phyloP scores from a whole-genome alignment of 805 yeast species.

The Tetrapisispora nanseiensis region DNA sequence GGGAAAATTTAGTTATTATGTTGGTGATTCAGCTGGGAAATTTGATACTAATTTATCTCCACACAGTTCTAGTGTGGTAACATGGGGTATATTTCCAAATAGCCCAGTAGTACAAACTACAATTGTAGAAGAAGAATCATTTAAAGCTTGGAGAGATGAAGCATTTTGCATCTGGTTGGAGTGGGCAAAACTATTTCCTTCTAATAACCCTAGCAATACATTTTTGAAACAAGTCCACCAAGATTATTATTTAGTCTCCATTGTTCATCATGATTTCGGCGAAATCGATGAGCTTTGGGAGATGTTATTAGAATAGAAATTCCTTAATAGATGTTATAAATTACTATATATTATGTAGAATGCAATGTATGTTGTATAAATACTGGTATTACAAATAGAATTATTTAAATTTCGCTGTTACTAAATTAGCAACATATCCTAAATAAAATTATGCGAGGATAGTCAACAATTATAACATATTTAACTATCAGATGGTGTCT shows the following conservation, averaged over 20 bases:
- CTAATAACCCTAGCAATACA: conserved; percentile 41
- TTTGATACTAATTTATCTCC: conserved; percentile 53
- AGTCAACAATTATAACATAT: no score
- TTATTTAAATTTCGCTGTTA: no score
- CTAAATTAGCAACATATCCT: no score
- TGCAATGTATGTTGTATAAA: neutral
- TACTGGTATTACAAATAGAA: no score
- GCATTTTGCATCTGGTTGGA: conserved; percentile 85
- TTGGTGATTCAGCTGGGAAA: conserved; percentile 51
- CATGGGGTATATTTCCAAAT: conserved; percentile 97
- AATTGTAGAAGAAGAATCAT: conserved; percentile 83
- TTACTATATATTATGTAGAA: neutral
- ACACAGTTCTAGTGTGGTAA: conserved; percentile 62
- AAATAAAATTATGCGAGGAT: no score
- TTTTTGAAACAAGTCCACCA: conserved; percentile 54
- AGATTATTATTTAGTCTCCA: conserved; percentile 66
- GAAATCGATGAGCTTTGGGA: conserved; percentile 74
- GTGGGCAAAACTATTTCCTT: conserved; percentile 76
- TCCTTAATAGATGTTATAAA: neutral
- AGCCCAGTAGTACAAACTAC: conserved; percentile 88
- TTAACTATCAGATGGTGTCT: conserved; percentile 1
- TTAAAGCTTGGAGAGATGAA: conserved; percentile 93
- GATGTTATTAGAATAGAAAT: conserved; percentile 30
- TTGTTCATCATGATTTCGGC: conserved; percentile 76
- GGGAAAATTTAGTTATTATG: conserved; percentile 60